Evolutionary conservation across 2,329 filamentous ascomycete species (phyloP), one percentile per base, ranked within the genome.

Genomic region (Pyricularia pennisetigena): DNA sequence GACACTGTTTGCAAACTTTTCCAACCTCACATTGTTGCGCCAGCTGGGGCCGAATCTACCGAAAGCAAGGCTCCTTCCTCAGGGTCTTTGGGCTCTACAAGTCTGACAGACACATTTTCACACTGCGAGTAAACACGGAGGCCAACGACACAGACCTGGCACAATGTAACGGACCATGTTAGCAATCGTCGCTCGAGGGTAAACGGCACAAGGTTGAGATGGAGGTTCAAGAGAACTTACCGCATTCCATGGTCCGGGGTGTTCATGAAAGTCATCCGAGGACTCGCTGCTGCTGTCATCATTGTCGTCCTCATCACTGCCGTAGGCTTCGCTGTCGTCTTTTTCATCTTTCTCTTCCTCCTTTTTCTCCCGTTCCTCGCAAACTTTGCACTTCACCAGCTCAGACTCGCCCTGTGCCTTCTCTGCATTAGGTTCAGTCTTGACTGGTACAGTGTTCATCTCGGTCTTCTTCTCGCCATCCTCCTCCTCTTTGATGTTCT

Each of bases 81-180:
- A 0, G 69, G 72, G 57, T 70, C 72, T 62, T 75, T 75, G 29
- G 75, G 74, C 69, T 78, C 75, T 9, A 76, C 77, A 8, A 80
- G 71, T 7, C 72, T 72, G 30, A 81, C 76, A 32, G 74, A 74
- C 41, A 80, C 73, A 6, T 74, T 73, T 0, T 75, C 68, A 30
- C 80, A 78, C 67, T 74, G 74, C 9, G 79, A 74, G 68, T 80
- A 81, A 10, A 80, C 78, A 8, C 78, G 72, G 14, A 81, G 72
- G 9, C 78, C 78, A 57, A 80, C 71, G 10, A 81, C 79, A 66
- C 78, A 79, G 61, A 69, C 66, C 59, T 67, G 28, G 2, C 23
- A 7, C 20, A 3, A 54, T 14, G 26, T 8, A n/a, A 32, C 16
- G 16, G 20, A 4, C 49, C 6, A 24, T 30, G 26, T 62, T 20